phyloP scores from a whole-genome alignment of 176 grass and related monocot species.

The Bonia amplexicaulis region DNA sequence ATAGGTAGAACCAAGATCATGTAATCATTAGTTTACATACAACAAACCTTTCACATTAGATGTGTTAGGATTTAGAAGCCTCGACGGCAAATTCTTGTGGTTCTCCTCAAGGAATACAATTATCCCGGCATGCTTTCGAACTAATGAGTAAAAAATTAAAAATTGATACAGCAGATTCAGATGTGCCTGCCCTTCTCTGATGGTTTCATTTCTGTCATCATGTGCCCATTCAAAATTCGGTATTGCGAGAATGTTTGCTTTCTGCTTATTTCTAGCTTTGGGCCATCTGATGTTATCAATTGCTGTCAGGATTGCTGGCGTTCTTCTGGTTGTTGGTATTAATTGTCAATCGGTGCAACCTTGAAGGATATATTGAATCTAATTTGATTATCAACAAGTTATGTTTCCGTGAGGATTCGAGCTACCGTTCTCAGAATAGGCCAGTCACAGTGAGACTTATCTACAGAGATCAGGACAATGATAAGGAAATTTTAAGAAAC shows the following conservation, averaged over 20 bases:
- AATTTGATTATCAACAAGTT: neutral
- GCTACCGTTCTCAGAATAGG: neutral
- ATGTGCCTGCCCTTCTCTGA: neutral
- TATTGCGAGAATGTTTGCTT: neutral
- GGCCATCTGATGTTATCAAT: neutral
- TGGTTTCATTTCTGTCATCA: neutral
- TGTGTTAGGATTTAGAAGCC: conserved; percentile 17
- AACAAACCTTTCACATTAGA: neutral
- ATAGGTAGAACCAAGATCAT: conserved; percentile 23
- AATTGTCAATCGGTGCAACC: neutral
- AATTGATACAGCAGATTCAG: neutral
- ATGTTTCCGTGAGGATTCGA: neutral
- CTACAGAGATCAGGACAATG: no score
- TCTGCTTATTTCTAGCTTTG: neutral
- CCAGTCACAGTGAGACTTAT: neutral
- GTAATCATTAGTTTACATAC: conserved; percentile 27
- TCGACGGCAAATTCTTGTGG: neutral
- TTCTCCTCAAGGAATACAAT: neutral
- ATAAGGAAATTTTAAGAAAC: neutral
- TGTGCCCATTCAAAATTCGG: neutral
- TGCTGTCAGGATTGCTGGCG: neutral
- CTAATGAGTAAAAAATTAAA: neutral
- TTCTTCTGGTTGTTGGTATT: neutral
- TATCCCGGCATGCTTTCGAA: neutral
- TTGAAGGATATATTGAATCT: neutral